Percentiles rank a stretch among this genome's conserved stretches.
Conservation (phyloP, 177 flowering plant species). For the Vitis hybrid region DNA sequence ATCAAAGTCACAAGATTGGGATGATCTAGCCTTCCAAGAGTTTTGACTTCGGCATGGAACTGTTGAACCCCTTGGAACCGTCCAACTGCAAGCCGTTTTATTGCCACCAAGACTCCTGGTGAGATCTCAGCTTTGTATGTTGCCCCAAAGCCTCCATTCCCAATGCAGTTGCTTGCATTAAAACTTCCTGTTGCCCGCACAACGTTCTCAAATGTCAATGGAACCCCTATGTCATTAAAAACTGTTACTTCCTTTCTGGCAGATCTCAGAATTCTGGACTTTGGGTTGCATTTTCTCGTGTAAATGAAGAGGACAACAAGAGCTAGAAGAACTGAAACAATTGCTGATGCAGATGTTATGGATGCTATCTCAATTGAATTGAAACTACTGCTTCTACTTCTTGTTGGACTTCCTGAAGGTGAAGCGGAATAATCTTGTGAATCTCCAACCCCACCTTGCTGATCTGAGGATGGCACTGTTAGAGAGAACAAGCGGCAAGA, state of each 20-base stretch:
- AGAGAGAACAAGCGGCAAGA: conserved; percentile 46
- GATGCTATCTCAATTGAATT: conserved; percentile 75
- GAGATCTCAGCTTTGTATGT: conserved; percentile 90
- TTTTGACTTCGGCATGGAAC: conserved; percentile 83
- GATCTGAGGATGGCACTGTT: conserved; percentile 43
- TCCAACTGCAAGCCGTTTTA: conserved; percentile 85
- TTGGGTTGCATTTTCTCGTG: conserved; percentile 61
- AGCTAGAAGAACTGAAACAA: conserved; percentile 67
- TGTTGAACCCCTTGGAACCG: conserved; percentile 86
- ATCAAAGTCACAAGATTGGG: conserved; percentile 80
- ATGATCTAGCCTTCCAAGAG: conserved; percentile 81
- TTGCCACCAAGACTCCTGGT: conserved; percentile 66
- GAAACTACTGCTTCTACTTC: conserved; percentile 30
- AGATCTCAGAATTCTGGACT: conserved; percentile 41
- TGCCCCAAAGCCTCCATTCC: conserved; percentile 95
- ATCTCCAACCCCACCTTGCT: conserved; percentile 35
- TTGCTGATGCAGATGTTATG: conserved; percentile 67
- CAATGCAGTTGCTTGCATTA: conserved; percentile 85
- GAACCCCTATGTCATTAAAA: conserved; percentile 69
- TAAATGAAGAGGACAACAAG: conserved; percentile 53
- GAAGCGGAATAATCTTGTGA: conserved; percentile 34
- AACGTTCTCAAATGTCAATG: conserved; percentile 66
- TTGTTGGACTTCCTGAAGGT: conserved; percentile 29
- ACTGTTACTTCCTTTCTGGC: conserved; percentile 62
- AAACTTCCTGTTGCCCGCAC: conserved; percentile 76